A percentile compares a stretch with the other conserved stretches of the same genome.
Evolutionary conservation across 768 basidiomycete species (phyloP).

Genomic region (Dictyophora rubrovolvata): DNA sequence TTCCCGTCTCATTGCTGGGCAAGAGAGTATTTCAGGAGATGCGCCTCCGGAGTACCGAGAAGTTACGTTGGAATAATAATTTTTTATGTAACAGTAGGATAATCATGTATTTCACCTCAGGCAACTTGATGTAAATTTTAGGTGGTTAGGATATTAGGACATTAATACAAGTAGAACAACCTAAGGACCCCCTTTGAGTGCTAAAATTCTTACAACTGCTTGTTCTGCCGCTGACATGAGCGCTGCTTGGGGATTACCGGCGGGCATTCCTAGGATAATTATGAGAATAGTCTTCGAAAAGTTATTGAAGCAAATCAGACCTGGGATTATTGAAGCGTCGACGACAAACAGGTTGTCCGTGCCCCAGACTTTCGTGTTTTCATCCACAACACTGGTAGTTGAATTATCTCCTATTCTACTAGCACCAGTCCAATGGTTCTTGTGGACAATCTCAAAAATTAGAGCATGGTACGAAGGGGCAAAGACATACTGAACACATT

Average conservation of each 20-base stretch:
- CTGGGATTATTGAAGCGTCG: constrained; percentile 32
- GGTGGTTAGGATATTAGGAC: not conserved
- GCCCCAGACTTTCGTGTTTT: constrained; percentile 42
- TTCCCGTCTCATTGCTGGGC: constrained; percentile 74
- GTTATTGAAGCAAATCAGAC: not conserved
- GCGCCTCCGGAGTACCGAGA: constrained; percentile 66
- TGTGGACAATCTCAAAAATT: constrained; percentile 15
- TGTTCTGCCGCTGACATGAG: constrained; percentile 52
- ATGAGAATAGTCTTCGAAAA: not conserved
- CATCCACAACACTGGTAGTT: constrained; percentile 40
- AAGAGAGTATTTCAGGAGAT: constrained; percentile 74
- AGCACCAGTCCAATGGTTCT: constrained; percentile 58
- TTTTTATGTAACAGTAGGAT: not conserved
- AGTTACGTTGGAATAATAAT: not conserved
- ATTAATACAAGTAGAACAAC: not conserved
- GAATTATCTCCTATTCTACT: constrained; percentile 34
- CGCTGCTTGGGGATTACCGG: constrained; percentile 47
- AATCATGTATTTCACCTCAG: no score
- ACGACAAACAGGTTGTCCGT: constrained; percentile 45
- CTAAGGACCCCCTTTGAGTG: constrained; percentile 41
- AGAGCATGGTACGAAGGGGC: not conserved
- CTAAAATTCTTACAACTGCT: constrained; percentile 45
- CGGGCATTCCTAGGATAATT: constrained; percentile 35
- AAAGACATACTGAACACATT: constrained; percentile 9
- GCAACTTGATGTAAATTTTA: not conserved